Percentiles rank a stretch among this genome's conserved stretches.
These are phyloP conservation scores for Paratrimastix pyriformis DNA, from an alignment of 78 protist species.

Conservation along the genomic window DNA sequence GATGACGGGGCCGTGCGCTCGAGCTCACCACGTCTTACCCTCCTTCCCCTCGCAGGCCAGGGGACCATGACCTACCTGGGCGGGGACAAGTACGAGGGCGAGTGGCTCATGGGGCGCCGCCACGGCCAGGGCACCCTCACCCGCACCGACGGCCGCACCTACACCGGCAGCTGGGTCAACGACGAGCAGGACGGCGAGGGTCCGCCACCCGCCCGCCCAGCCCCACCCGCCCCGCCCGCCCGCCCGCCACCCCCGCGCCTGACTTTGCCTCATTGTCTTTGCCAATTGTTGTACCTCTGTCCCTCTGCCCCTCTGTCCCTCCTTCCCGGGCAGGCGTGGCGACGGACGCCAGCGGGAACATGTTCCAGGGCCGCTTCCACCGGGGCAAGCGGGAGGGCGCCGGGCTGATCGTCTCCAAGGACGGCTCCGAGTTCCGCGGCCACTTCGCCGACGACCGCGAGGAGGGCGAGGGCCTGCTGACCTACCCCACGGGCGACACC, in stretches of 20 bases:
- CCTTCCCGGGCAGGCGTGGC: background rate
- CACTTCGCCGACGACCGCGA: conserved; percentile 2
- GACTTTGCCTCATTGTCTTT: too few relatives aligned
- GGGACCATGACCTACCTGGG: background rate
- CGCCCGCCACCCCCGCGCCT: too few relatives aligned
- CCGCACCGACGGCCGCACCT: background rate
- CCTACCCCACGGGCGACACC: background rate
- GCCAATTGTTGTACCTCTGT: too few relatives aligned
- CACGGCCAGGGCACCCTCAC: conserved; percentile 7
- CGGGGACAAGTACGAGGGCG: background rate
- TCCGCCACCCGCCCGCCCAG: too few relatives aligned
- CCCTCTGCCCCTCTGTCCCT: too few relatives aligned
- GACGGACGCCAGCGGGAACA: background rate
- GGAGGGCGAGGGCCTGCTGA: background rate
- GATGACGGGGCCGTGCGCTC: background rate
- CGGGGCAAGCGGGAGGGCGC: background rate
- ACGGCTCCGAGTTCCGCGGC: conserved; percentile 6
- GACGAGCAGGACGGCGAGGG: conserved; percentile 3
- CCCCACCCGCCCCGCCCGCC: too few relatives aligned
- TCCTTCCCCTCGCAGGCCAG: background rate
- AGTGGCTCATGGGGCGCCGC: background rate
- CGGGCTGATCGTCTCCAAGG: background rate
- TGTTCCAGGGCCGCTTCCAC: background rate
- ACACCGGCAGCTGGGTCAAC: background rate
- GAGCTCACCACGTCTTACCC: background rate